A percentile compares a stretch with the other conserved stretches of the same genome.
phyloP scores from a whole-genome alignment of 2,329 filamentous ascomycete genomes.

The Bipolaris bicolor region DNA sequence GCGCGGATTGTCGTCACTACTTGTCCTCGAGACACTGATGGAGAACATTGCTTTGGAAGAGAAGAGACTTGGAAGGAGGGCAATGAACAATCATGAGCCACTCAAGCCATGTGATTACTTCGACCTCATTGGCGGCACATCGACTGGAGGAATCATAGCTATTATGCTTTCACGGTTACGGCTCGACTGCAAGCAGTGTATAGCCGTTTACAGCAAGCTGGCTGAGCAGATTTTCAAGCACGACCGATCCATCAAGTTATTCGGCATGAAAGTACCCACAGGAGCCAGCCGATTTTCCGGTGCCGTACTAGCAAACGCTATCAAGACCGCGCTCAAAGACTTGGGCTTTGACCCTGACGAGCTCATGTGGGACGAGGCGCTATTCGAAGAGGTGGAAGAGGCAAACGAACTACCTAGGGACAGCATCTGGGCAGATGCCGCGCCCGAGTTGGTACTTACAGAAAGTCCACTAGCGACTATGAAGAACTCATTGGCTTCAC shows the following conservation, averaged over 20 bases:
- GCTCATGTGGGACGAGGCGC: slow-evolving; percentile 50
- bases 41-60: slow-evolving; percentile 48
- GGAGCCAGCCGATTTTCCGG: slow-evolving; percentile 48
- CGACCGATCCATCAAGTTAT: slow-evolving; percentile 43
- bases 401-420: slow-evolving; percentile 29
- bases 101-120: slow-evolving; percentile 51
- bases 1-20: slow-evolving; percentile 46
- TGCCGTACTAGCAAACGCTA: slow-evolving; percentile 44
- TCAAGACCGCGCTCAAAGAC: slow-evolving; percentile 43
- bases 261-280: slow-evolving; percentile 46
- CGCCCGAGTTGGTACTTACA: slow-evolving; percentile 28
- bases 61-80: slow-evolving; percentile 42
- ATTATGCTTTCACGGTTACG: slow-evolving; percentile 48
- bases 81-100: slow-evolving; percentile 32
- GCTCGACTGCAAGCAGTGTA: slow-evolving; percentile 47
- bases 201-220: slow-evolving; percentile 46
- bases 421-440: slow-evolving; percentile 46
- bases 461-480: slow-evolving; percentile 37
- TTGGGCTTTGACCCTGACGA: slow-evolving; percentile 45
- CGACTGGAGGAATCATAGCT: slow-evolving; percentile 51
- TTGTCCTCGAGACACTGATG: slow-evolving; percentile 51
- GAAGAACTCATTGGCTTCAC: slow-evolving; percentile 21
- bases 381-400: slow-evolving; percentile 47
- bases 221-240: slow-evolving; percentile 49
- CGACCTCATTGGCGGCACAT: slow-evolving; percentile 50